Conservation (phyloP, 495 filamentous ascomycete genomes). For the Halenospora varia region DNA sequence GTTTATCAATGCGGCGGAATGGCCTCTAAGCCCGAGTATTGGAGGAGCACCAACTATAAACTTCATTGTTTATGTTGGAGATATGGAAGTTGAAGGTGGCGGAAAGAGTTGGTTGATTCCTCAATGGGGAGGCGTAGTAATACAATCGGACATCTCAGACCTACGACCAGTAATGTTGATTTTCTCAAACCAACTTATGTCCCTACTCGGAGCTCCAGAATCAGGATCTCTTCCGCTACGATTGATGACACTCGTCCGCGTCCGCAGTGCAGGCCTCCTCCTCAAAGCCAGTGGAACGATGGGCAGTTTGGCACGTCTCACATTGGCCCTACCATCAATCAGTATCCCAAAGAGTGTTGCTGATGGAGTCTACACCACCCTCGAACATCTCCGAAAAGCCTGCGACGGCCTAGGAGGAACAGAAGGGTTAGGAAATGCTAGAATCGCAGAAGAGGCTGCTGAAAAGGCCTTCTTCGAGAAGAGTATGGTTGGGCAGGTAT, state of each 20-base stretch:
- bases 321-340: constrained; percentile 80
- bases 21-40: constrained; percentile 93
- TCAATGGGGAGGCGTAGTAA: constrained; percentile 86
- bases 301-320: constrained; percentile 85
- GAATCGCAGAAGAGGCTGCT: constrained; percentile 81
- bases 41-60: constrained; percentile 91
- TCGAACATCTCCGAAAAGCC: constrained; percentile 68
- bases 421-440: constrained; percentile 65
- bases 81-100: constrained; percentile 61
- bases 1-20: constrained; percentile 97
- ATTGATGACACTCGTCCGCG: constrained; percentile 75
- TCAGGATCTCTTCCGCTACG: constrained; percentile 78
- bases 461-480: constrained; percentile 98
- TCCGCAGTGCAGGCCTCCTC: constrained; percentile 78
- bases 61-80: constrained; percentile 81
- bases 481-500: constrained; percentile 97
- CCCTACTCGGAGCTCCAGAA: constrained; percentile 80
- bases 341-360: constrained; percentile 85
- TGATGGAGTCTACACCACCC: constrained; percentile 74
- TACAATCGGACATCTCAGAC: constrained; percentile 35
- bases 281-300: constrained; percentile 90
- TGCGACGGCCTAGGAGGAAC: constrained; percentile 66
- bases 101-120: constrained; percentile 91
- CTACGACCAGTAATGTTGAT: constrained; percentile 78
- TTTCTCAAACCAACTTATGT: constrained; percentile 88